These are phyloP conservation scores for Beauveria sp. DNA, from an alignment of 2,329 filamentous ascomycete species.

Conservation along the genomic window DNA sequence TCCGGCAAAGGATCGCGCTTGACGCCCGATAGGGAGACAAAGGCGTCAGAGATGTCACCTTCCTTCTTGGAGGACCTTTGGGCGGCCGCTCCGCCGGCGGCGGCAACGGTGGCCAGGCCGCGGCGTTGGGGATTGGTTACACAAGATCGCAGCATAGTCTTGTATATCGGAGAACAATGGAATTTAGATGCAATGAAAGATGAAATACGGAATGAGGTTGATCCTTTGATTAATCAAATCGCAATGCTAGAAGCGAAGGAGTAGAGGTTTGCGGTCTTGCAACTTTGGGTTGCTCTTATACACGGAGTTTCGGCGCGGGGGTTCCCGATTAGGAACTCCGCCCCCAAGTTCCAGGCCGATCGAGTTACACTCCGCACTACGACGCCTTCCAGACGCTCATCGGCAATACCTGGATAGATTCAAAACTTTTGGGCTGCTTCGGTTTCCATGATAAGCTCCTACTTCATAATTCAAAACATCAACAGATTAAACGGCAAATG, in stretches of 20 bases:
- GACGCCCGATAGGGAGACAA: constrained; percentile 49
- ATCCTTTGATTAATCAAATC: background rate
- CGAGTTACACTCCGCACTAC: background rate
- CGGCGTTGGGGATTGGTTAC: constrained; percentile 11
- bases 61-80: constrained; percentile 37
- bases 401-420: no score
- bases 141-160: constrained; percentile 6
- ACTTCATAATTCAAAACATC: no score
- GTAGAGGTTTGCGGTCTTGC: no score
- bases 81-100: constrained; percentile 9
- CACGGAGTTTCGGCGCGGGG: constrained; percentile 16
- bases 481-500: background rate
- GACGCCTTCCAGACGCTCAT: background rate
- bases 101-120: constrained; percentile 14
- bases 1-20: constrained; percentile 40
- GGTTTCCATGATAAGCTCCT: no score
- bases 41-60: constrained; percentile 56
- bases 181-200: background rate
- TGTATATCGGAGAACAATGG: background rate
- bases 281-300: constrained; percentile 14
- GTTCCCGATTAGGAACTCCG: constrained; percentile 25
- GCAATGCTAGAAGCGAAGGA: no score
- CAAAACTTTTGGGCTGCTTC: no score
- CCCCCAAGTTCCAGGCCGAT: constrained; percentile 6
- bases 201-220: background rate